phyloP scores from a whole-genome alignment of 192 early-diverging fungal genomes.

The Umbelopsis vinacea region DNA sequence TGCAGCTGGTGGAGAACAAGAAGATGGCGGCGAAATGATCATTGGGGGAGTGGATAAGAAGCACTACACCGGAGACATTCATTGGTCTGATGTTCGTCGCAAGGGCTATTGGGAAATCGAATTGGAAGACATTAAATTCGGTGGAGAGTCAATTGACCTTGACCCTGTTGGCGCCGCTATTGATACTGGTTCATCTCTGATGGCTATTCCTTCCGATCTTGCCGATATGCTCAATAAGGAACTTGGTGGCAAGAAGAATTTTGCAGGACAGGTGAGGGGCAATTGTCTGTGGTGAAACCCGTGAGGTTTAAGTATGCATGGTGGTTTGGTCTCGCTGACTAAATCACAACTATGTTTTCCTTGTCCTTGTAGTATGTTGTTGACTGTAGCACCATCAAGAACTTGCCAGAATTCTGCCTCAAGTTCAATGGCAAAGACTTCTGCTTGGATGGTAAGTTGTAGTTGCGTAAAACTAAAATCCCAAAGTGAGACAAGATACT shows the following conservation, averaged over 20 bases:
- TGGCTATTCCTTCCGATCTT: slow-evolving; percentile 75
- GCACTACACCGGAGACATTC: slow-evolving; percentile 72
- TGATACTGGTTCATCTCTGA: slow-evolving; percentile 90
- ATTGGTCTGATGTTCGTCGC: slow-evolving; percentile 86
- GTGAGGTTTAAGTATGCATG: too few species aligned
- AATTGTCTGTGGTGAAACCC: slow-evolving; percentile 31
- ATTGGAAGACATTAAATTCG: slow-evolving; percentile 78
- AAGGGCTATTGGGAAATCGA: slow-evolving; percentile 99
- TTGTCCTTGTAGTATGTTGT: slow-evolving; percentile 48
- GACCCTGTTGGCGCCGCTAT: slow-evolving; percentile 79
- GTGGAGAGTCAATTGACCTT: slow-evolving; percentile 73
- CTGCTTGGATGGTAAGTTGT: slow-evolving; percentile 41
- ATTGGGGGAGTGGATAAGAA: slow-evolving; percentile 85
- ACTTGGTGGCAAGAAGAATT: slow-evolving; percentile 94
- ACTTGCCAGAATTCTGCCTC: slow-evolving; percentile 79
- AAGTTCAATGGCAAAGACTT: slow-evolving; percentile 60
- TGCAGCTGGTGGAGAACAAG: slow-evolving; percentile 55
- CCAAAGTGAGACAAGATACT: too few species aligned
- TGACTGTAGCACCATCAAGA: slow-evolving; percentile 81
- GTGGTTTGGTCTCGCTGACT: too few species aligned
- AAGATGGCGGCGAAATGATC: slow-evolving; percentile 80
- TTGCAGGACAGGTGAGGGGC: slow-evolving; percentile 70
- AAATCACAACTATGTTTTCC: background rate
- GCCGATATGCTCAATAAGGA: slow-evolving; percentile 88
- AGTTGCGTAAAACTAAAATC: too few species aligned